Evolutionary conservation across 192 early-diverging fungal genomes (phyloP).

Genomic region (Jimgerdemannia lactiflua): DNA sequence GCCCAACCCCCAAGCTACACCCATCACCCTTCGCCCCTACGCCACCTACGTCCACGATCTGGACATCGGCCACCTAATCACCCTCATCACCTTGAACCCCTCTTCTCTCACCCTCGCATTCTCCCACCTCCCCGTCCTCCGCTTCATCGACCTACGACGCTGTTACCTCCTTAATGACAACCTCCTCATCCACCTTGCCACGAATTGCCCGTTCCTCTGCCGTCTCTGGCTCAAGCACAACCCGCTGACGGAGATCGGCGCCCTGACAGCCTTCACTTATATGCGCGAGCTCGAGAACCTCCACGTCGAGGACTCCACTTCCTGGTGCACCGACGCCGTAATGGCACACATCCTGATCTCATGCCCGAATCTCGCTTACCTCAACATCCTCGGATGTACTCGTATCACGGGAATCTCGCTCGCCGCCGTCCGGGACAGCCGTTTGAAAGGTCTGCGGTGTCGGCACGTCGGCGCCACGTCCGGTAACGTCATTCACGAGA

Average conservation of each 20-base stretch:
- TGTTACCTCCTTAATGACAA: neutral
- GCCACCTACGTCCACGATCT: neutral
- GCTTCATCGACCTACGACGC: neutral
- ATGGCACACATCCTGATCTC: neutral
- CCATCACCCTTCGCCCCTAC: neutral
- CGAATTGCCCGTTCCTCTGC: neutral
- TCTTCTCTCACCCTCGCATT: neutral
- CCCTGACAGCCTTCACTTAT: neutral
- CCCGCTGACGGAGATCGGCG: neutral
- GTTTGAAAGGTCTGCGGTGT: neutral
- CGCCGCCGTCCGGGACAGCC: neutral
- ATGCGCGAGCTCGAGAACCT: neutral
- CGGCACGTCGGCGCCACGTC: neutral
- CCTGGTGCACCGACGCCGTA: neutral
- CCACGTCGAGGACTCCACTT: neutral
- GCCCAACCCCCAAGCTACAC: neutral
- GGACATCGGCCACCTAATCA: neutral
- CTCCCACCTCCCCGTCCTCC: neutral
- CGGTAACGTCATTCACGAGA: neutral
- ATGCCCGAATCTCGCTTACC: neutral
- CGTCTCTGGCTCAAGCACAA: neutral
- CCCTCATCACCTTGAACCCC: neutral
- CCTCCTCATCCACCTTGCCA: neutral
- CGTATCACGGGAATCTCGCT: neutral
- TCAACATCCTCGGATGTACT: neutral